Base-by-base conservation (phyloP, 2,329 filamentous ascomycete genomes). In the Macrophomina tecta region DNA sequence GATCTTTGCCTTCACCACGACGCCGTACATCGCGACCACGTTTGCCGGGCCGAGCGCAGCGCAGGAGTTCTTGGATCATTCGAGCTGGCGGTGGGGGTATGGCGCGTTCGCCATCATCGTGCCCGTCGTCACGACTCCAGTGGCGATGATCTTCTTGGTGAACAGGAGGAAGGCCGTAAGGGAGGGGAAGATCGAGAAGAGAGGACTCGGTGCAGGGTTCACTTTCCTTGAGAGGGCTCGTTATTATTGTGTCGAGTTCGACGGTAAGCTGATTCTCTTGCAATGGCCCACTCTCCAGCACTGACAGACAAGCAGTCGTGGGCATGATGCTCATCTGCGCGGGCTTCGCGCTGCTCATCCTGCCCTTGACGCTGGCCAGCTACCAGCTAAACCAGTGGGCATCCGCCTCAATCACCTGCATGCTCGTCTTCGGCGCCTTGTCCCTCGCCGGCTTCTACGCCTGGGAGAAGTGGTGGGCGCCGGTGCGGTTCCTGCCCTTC, bases 61-160 rank as follows among this genome's bases (percentile, higher is more conserved):
- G 0, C 79, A 84, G 30, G 78, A 80, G 0, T 86, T 90, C 68
- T 79, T 88, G 55, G 72, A 80, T 0, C 79, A 84, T 2, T 79
- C 82, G 1, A 87, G 84, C 55, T 91, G 87, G 85, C 84, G 88
- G 46, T 92, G 89, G 90, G 89, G 83, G 1, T 91, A 89, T 72
- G 90, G 89, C 51, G 82, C 84, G 69, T 91, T 90, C 76, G 82
- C 86, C 48, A 88, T 92, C 70, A 82, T 92, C 68, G 81, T 87
- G 5, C 89, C 89, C 1, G 76, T 84, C 49, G 82, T 89, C 56
- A 86, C 85, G 36, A 69, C 88, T 16, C 90, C 90, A 0, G 80
- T 80, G 2, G 48, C 42, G 3, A 23, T 66, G 45, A 49, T 66
- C 3, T 61, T 62, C 40, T 42, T 66, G 18, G 9, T 52, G 2